A percentile compares a stretch with the other conserved stretches of the same genome.
Conservation (phyloP, 345 rosid species). For the Rhizophora mangle region DNA sequence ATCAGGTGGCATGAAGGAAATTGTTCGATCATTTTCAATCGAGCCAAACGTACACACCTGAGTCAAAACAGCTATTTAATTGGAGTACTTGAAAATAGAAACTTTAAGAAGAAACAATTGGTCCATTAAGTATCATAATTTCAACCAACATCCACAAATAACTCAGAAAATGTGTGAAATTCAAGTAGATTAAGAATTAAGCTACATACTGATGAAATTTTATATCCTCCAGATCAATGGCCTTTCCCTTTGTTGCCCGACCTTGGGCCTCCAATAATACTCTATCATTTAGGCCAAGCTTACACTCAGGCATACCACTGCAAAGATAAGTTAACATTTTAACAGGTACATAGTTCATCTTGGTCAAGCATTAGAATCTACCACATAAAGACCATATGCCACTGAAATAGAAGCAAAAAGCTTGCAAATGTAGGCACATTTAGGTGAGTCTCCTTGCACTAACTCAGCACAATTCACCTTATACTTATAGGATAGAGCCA, state of each 20-base stretch:
- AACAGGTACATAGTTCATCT: background rate
- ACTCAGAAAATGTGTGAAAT: conserved; percentile 8
- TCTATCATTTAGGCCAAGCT: conserved; percentile 94
- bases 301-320: conserved; percentile 99
- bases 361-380: background rate
- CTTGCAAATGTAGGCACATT: no score
- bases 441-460: no score
- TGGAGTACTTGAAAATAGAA: background rate
- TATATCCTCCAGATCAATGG: conserved; percentile 94
- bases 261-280: conserved; percentile 96
- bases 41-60: conserved; percentile 95
- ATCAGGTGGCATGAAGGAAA: conserved; percentile 96
- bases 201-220: conserved; percentile 88
- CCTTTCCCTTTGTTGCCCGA: conserved; percentile 87
- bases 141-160: background rate
- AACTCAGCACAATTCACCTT: no score
- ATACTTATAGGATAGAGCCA: background rate
- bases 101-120: conserved; percentile 1
- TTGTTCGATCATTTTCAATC: conserved; percentile 93
- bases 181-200: conserved; percentile 11
- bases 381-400: background rate
- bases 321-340: background rate
- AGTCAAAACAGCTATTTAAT: background rate
- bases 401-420: no score
- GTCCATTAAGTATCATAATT: conserved; percentile 1